phyloP scores from a whole-genome alignment of 1,139 yeast species.

The Pichia sp. region DNA sequence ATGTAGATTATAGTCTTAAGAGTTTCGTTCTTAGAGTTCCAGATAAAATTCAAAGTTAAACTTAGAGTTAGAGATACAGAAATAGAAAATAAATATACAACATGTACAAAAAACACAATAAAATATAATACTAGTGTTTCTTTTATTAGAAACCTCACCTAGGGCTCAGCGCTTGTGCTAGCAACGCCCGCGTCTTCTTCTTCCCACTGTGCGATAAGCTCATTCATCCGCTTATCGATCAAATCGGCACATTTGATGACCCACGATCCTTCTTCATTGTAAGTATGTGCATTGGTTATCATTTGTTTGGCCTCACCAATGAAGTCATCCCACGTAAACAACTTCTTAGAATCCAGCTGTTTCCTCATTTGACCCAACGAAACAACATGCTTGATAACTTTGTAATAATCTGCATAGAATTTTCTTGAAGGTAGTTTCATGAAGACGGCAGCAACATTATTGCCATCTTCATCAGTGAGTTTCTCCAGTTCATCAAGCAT shows the following conservation, averaged over 20 bases:
- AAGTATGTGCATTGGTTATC: conserved; percentile 76
- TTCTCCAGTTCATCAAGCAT: conserved; percentile 42
- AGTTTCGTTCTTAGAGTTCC: too few relatives aligned
- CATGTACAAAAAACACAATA: neutral
- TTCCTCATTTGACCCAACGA: conserved; percentile 68
- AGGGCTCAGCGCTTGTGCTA: neutral
- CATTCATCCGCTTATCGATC: conserved; percentile 43
- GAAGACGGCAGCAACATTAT: conserved; percentile 53
- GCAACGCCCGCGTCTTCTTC: conserved; percentile 10
- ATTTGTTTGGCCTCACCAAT: conserved; percentile 70
- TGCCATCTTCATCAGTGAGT: conserved; percentile 37
- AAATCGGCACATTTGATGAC: conserved; percentile 74
- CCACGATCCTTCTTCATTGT: conserved; percentile 84
- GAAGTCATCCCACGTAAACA: conserved; percentile 55
- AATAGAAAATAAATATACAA: neutral
- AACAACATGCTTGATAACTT: conserved; percentile 73
- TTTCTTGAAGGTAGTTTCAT: conserved; percentile 65
- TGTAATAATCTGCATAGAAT: conserved; percentile 83
- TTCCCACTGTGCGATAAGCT: conserved; percentile 13
- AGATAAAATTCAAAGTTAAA: too few relatives aligned
- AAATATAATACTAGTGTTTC: conserved; percentile 1
- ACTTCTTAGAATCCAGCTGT: conserved; percentile 51
- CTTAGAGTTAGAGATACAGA: neutral
- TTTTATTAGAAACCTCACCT: neutral
- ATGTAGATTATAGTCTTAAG: conserved; percentile 7